These are phyloP conservation scores for Leccinum variicolor DNA, from an alignment of 768 basidiomycete genomes.

Conservation along the genomic window DNA sequence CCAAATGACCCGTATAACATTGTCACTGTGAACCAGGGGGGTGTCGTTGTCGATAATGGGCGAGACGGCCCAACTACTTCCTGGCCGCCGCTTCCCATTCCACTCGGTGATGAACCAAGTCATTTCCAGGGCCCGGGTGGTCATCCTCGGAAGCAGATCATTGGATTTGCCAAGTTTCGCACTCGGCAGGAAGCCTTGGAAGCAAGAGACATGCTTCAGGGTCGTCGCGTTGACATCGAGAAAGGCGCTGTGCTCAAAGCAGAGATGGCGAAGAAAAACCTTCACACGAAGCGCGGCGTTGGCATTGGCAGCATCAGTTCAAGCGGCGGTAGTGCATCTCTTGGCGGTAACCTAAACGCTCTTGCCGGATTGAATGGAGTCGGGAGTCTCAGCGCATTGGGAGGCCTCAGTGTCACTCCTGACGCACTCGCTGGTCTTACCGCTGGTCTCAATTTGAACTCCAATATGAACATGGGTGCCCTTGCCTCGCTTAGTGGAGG, in stretches of 20 bases:
- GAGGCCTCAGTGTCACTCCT: slow-evolving; percentile 25
- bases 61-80: slow-evolving; percentile 70
- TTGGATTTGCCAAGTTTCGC: slow-evolving; percentile 96
- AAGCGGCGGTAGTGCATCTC: slow-evolving; percentile 27
- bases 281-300: slow-evolving; percentile 91
- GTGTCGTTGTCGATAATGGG: slow-evolving; percentile 75
- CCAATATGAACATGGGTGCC: slow-evolving; percentile 25
- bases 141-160: slow-evolving; percentile 86
- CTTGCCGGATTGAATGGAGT: slow-evolving; percentile 24
- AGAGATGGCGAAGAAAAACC: slow-evolving; percentile 99
- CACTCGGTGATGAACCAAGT: slow-evolving; percentile 31
- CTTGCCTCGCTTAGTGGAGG: slow-evolving; percentile 22
- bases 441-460: slow-evolving; percentile 30
- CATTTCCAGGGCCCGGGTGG: slow-evolving; percentile 31
- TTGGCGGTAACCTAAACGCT: slow-evolving; percentile 24
- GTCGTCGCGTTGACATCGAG: slow-evolving; percentile 87
- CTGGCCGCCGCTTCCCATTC: slow-evolving; percentile 49
- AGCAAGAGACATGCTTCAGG: slow-evolving; percentile 86
- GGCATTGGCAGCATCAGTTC: slow-evolving; percentile 50
- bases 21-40: slow-evolving; percentile 78
- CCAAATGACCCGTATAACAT: slow-evolving; percentile 82
- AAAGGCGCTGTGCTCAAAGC: slow-evolving; percentile 93
- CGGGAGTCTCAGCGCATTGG: slow-evolving; percentile 25
- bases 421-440: slow-evolving; percentile 27
- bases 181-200: slow-evolving; percentile 82